Conservation (phyloP, 163 green algal species). For the Prototheca cutis region DNA sequence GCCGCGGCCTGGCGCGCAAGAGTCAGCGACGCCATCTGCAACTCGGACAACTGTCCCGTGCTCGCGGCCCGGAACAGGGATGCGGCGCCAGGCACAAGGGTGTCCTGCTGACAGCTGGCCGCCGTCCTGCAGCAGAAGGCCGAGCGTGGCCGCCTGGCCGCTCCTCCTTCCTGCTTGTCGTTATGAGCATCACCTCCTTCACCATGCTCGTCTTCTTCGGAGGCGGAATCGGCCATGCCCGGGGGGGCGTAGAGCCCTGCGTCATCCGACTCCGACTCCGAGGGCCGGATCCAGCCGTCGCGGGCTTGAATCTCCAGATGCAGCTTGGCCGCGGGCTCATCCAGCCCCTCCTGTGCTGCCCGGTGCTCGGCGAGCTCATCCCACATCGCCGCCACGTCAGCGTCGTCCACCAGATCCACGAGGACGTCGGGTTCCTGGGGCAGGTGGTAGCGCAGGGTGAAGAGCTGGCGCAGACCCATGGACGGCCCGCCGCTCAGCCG, state of each 20-base stretch:
- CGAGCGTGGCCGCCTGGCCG: no score
- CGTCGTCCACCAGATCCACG: conserved; percentile 49
- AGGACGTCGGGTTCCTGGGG: conserved; percentile 28
- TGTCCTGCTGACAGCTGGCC: no score
- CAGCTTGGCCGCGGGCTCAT: neutral
- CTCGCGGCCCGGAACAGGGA: no score
- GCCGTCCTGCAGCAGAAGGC: no score
- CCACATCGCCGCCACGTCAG: conserved; percentile 30
- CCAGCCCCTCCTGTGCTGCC: neutral
- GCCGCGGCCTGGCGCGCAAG: no score
- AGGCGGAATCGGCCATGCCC: neutral
- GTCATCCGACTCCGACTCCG: neutral
- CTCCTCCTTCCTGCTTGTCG: no score
- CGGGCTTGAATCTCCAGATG: neutral
- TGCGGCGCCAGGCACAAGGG: no score
- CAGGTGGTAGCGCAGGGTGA: conserved; percentile 43
- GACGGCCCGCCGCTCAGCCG: no score
- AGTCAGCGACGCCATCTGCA: no score
- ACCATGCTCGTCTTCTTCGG: neutral
- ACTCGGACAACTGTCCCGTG: no score
- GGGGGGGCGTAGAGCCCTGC: neutral
- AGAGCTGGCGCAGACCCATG: no score
- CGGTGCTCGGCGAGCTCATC: neutral
- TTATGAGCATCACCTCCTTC: no score
- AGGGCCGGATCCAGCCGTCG: neutral